Evolutionary conservation across 371 early-diverging fungal species (phyloP), one percentile per base, ranked within the genome.

Genomic region (Amoeboaphelidium protococcarum): DNA sequence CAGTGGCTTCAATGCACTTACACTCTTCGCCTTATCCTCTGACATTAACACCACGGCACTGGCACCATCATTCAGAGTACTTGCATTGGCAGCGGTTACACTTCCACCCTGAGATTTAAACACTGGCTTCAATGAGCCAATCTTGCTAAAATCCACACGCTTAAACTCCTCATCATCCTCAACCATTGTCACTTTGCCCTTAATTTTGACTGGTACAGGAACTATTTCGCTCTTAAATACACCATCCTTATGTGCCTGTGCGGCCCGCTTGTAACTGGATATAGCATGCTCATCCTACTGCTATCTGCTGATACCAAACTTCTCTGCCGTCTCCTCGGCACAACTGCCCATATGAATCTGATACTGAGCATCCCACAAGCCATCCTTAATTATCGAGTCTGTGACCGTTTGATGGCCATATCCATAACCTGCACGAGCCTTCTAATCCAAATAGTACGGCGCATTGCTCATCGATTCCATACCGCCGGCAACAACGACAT

Each of bases 401-500:
- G 78, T 59, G 24, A 81, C 60, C 52, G 71, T 71, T 47, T 74
- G 68, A 63, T 87, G 59, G 27, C 96, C 96, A 60, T 80, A 95
- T 46, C 77, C 67, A 25, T 77, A 70, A 2, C 89, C 83, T n/a
- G 24, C 20, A 12, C 56, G 59, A 40, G 57, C 69, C 26, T 58
- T 69, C 22, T 69, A 40, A 42, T 13, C 23, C 50, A 69, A 61
- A 59, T 84, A 90, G 70, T 81, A 89, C 13, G 94, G 94, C 13
- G 76, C 74, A 61, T 90, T 90, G 61, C 78, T 73, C 98, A 98
- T 98, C 48, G 85, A 84, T 65, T 98, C 96, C 61, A 78, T 82
- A 42, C 98, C 98, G 51, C 83, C 95, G 40, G 87, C 89, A 52
- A 91, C 78, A 21, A 81, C 67, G 40, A 79, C 67, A 48, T 86